Conservation (phyloP, 2,329 filamentous ascomycete species). For the Aspergillus luchuensis region DNA sequence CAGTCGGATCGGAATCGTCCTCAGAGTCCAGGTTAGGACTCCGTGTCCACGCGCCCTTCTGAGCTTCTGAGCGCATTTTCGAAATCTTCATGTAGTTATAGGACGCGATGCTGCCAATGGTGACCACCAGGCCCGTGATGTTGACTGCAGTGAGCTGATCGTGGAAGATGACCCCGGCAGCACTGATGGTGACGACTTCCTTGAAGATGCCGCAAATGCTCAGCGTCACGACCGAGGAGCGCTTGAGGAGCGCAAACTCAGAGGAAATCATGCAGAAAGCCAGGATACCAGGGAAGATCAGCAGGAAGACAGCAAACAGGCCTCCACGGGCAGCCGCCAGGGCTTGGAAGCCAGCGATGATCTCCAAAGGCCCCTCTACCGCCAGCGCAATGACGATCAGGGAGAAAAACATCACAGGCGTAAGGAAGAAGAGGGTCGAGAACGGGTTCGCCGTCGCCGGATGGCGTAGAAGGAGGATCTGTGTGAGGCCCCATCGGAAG, state of each 20-base stretch:
- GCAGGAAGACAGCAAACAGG: conserved; percentile 66
- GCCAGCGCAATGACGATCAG: conserved; percentile 79
- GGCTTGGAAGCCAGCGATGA: conserved; percentile 65
- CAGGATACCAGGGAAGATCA: conserved; percentile 86
- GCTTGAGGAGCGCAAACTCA: conserved; percentile 92
- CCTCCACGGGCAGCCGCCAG: conserved; percentile 70
- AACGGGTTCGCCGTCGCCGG: conserved; percentile 96
- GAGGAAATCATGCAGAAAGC: conserved; percentile 96
- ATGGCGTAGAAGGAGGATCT: conserved; percentile 90
- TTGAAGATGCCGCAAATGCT: conserved; percentile 99
- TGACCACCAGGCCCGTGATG: conserved; percentile 81
- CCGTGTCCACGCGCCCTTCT: conserved; percentile 41
- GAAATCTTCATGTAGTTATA: conserved; percentile 96
- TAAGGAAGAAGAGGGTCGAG: conserved; percentile 95
- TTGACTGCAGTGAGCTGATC: conserved; percentile 88
- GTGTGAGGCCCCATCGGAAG: conserved; percentile 97
- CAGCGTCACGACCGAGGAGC: conserved; percentile 92
- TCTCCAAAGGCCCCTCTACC: conserved; percentile 74
- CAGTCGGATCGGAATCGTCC: conserved; percentile 29
- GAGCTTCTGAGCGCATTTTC: conserved; percentile 80
- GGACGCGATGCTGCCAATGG: conserved; percentile 78
- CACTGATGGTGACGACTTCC: conserved; percentile 92
- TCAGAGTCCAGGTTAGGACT: conserved; percentile 32
- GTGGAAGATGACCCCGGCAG: conserved; percentile 83
- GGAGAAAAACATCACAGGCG: conserved; percentile 90